phyloP scores from a whole-genome alignment of 305 asterid species.

The Ilex paraguariensis region DNA sequence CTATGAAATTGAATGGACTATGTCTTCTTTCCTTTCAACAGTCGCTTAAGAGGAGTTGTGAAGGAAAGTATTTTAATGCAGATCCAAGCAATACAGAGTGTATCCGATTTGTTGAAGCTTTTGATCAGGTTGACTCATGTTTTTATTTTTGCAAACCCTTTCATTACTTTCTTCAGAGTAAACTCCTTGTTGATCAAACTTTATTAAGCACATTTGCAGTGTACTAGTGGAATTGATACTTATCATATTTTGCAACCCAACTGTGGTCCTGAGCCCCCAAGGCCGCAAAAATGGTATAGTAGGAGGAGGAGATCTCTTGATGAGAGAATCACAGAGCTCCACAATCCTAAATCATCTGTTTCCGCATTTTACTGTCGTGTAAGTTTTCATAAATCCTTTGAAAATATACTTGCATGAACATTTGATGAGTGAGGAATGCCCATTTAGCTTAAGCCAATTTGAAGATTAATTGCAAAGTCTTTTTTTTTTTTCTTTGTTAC shows the following conservation, averaged over 20 bases:
- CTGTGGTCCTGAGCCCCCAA: slow-evolving; percentile 3
- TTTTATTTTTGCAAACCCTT: too few species aligned
- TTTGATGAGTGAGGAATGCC: too few species aligned
- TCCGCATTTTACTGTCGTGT: slow-evolving; percentile 7
- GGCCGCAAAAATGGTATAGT: neutral
- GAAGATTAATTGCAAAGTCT: too few species aligned
- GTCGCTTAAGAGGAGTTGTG: slow-evolving; percentile 4
- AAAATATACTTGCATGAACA: too few species aligned
- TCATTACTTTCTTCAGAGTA: too few species aligned
- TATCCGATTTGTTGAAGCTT: slow-evolving; percentile 9
- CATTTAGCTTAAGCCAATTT: too few species aligned
- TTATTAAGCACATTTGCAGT: neutral
- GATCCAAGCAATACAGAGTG: slow-evolving; percentile 11
- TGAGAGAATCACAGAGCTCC: neutral
- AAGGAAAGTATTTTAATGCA: slow-evolving; percentile 3
- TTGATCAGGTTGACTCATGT: neutral
- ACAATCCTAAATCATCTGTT: neutral
- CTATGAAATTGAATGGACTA: too few species aligned
- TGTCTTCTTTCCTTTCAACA: neutral
- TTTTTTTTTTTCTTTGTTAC: too few species aligned
- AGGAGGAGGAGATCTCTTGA: slow-evolving; percentile 10
- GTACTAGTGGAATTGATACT: neutral
- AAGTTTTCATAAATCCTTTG: neutral
- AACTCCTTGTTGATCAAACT: too few species aligned
- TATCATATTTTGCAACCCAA: slow-evolving; percentile 7